Evolutionary conservation across 345 rosid species (phyloP).

Genomic region (Hibiscus tridactylites): DNA sequence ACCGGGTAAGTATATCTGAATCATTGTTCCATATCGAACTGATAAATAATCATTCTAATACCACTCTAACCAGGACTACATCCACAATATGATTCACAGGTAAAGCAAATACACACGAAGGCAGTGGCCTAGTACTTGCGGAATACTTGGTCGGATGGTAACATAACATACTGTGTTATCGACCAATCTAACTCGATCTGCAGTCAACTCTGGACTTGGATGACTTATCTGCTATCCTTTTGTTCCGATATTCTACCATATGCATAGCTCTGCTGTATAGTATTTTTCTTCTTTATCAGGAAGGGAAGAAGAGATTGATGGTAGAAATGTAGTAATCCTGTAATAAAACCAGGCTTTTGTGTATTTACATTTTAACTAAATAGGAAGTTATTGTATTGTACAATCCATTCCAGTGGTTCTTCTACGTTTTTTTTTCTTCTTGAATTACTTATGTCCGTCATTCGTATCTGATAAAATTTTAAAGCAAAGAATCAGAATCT

Average conservation of each 20-base stretch:
- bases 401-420: not conserved
- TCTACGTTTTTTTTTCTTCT: not conserved
- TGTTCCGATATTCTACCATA: slow-evolving; percentile 20
- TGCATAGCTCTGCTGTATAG: slow-evolving; percentile 39
- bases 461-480: too few relatives aligned
- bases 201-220: not conserved
- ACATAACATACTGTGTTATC: not conserved
- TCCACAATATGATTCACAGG: not conserved
- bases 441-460: not conserved
- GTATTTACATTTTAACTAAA: slow-evolving; percentile 15
- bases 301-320: slow-evolving; percentile 18
- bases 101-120: not conserved
- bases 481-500: too few relatives aligned
- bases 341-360: slow-evolving; percentile 34
- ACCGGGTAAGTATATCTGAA: slow-evolving; percentile 50
- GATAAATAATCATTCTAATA: not conserved
- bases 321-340: slow-evolving; percentile 18
- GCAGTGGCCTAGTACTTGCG: not conserved
- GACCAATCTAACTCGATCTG: slow-evolving; percentile 14
- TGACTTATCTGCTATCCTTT: slow-evolving; percentile 14
- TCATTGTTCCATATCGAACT: not conserved
- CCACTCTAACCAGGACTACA: not conserved
- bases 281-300: slow-evolving; percentile 15
- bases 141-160: not conserved
- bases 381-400: slow-evolving; percentile 17